Evolutionary conservation across 306 rosid species (phyloP).

Genomic region (Dalbergia cultrata): DNA sequence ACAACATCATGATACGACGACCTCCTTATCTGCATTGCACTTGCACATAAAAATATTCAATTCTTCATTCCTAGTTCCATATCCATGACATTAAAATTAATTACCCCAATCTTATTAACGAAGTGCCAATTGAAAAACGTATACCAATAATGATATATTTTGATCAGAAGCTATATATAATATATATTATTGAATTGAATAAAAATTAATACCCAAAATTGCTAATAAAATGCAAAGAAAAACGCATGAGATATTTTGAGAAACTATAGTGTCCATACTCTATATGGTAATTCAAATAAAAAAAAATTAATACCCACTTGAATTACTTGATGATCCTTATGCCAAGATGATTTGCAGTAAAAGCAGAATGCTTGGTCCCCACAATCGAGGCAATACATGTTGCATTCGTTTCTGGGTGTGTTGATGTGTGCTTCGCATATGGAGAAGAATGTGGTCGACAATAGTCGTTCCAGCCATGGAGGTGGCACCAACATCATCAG

Average conservation of each 20-base stretch:
- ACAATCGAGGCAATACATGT: constrained; percentile 77
- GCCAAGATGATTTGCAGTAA: constrained; percentile 65
- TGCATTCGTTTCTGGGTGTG: constrained; percentile 69
- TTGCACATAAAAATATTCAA: constrained; percentile 31
- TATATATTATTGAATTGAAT: too few species aligned
- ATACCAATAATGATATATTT: too few species aligned
- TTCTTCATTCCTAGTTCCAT: not conserved
- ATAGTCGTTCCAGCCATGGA: constrained; percentile 66
- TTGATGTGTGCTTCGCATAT: constrained; percentile 54
- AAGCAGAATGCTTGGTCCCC: constrained; percentile 58
- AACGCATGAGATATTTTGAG: too few species aligned
- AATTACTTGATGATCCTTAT: constrained; percentile 71
- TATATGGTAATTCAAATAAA: not conserved
- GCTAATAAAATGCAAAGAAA: too few species aligned
- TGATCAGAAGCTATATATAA: too few species aligned
- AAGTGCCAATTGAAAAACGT: not conserved
- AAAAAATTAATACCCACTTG: constrained; percentile 54
- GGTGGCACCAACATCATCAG: constrained; percentile 53
- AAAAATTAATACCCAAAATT: too few species aligned
- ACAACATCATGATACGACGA: constrained; percentile 82
- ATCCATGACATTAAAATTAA: not conserved
- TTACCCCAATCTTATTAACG: not conserved
- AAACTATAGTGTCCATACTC: not conserved
- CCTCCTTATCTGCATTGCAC: constrained; percentile 72
- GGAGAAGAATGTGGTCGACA: constrained; percentile 63